phyloP scores from a whole-genome alignment of 73 alveolate species.

The Tetrahymena malaccensis region DNA sequence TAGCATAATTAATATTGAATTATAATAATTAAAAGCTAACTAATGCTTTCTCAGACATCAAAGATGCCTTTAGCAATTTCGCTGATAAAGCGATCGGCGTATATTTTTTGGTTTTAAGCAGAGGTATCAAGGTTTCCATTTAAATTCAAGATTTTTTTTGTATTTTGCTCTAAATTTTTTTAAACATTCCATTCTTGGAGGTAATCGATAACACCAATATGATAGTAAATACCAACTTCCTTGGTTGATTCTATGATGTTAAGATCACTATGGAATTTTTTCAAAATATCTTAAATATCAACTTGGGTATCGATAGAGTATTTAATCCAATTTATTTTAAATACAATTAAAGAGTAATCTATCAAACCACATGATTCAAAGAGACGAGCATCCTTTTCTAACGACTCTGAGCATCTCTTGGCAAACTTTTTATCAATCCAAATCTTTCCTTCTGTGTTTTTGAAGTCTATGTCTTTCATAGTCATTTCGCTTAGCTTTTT shows the following conservation, averaged over 20 bases:
- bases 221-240: conserved; percentile 38
- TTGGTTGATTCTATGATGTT: conserved; percentile 20
- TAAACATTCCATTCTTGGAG: conserved; percentile 6
- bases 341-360: conserved; percentile 63
- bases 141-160: conserved; percentile 18
- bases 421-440: not conserved
- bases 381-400: conserved; percentile 47
- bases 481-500: conserved; percentile 63
- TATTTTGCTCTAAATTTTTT: conserved; percentile 11
- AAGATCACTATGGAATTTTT: not conserved
- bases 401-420: conserved; percentile 5
- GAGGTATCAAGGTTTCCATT: conserved; percentile 24
- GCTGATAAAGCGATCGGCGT: not conserved
- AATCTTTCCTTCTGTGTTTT: conserved; percentile 42
- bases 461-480: conserved; percentile 78
- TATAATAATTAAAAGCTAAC: not conserved
- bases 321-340: conserved; percentile 5
- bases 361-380: conserved; percentile 42
- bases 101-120: not conserved
- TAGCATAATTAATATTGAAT: not conserved
- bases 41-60: not conserved
- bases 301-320: not conserved
- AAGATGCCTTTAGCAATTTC: not conserved
- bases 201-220: conserved; percentile 31
- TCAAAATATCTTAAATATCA: not conserved